Base-by-base conservation (phyloP, 768 basidiomycete species). In the Pleurotus eryngii region DNA sequence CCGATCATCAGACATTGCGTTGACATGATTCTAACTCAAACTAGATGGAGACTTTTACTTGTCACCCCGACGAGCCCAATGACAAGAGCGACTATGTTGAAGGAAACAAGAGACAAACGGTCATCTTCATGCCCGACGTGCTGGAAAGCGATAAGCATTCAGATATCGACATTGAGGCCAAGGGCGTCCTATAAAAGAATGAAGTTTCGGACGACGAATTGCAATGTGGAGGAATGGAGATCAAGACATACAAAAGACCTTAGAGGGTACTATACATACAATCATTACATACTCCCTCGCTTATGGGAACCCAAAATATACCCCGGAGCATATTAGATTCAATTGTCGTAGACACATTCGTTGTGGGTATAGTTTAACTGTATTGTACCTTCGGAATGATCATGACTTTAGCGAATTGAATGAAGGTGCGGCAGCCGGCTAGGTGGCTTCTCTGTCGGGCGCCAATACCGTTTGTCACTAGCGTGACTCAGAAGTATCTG, bases 1-100 rank as follows among this genome's bases (percentile, higher is more conserved):
- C 38, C 62, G 15, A 50, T 56, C 26, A 49, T 46, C 17, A 42
- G 42, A 42, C 43, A 12, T 53, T 8, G 40, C 5, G 18, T 26
- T 58, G 46, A 61, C 49, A 26, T 51, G 46, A 46, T 46, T 47
- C 27, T 27, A 11, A 35, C 38, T 40, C 15, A 39, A 53, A 51
- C 50, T 30, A 51, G 51, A 53, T 53, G 51, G 51, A 53, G 51
- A 53, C 51, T 17, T 53, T 53, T 43, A 61, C 63, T 46, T 42
- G 55, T 35, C 40, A 58, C 22, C 30, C 30, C 11, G 63, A 64
- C 27, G 59, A 56, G 35, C 37, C 30, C n/a, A 22, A 12, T 8
- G 46, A 54, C 11, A 45, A 43, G 46, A 22, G 26, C 22, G 51
- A 40, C 17, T 20, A 37, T 11, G 38, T 17, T 24, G 55, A 37